Conservation (phyloP, 768 basidiomycete species). For the Podaxis sp. region DNA sequence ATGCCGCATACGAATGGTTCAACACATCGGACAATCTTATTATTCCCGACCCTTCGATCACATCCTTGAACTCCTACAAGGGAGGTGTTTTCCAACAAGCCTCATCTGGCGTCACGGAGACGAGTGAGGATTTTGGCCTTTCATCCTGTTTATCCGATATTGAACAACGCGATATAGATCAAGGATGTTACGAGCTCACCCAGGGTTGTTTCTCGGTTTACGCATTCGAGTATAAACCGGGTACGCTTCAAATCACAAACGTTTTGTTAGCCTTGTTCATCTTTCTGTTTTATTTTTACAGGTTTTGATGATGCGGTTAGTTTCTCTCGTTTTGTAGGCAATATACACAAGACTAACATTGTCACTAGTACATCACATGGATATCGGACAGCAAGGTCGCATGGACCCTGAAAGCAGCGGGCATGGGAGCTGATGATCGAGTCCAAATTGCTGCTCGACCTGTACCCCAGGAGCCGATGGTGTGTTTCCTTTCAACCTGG, state of each 20-base stretch:
- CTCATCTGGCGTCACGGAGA: constrained; percentile 62
- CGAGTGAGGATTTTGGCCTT: constrained; percentile 34
- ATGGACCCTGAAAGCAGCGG: constrained; percentile 68
- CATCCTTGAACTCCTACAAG: constrained; percentile 57
- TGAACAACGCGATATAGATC: constrained; percentile 40
- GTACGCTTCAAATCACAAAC: constrained; percentile 21
- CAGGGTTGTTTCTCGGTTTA: constrained; percentile 60
- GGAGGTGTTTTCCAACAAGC: constrained; percentile 85
- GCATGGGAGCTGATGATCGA: constrained; percentile 48
- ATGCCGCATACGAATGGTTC: constrained; percentile 64
- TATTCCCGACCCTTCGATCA: constrained; percentile 49
- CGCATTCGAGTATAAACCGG: constrained; percentile 80
- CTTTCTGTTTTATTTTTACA: not conserved
- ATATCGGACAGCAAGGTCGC: constrained; percentile 52
- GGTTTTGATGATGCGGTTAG: constrained; percentile 52
- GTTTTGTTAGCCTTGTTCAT: not conserved
- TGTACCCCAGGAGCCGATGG: constrained; percentile 83
- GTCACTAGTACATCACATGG: constrained; percentile 72
- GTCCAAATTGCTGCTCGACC: constrained; percentile 66
- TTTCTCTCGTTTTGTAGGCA: constrained; percentile 8
- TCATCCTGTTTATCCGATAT: not conserved
- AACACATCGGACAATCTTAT: constrained; percentile 56
- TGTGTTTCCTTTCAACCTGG: constrained; percentile 21
- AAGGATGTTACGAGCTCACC: constrained; percentile 60
- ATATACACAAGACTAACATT: not conserved